Evolutionary conservation across 306 rosid genomes (phyloP).

Genomic region (Glycine soja): DNA sequence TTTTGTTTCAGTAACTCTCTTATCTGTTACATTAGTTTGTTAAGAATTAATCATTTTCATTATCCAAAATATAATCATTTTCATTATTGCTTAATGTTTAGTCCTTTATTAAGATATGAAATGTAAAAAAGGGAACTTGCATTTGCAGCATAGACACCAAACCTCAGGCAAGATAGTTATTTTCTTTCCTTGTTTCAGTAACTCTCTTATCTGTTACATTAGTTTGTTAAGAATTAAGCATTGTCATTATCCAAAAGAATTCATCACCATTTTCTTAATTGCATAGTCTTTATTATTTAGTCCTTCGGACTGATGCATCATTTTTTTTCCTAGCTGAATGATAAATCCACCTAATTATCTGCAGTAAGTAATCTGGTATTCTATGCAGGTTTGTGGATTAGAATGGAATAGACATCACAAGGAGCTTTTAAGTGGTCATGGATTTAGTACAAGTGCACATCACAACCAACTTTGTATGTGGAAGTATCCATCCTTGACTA

Average conservation of each 20-base stretch:
- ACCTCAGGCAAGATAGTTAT: too few species aligned
- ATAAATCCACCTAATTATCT: not conserved
- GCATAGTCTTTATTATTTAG: not conserved
- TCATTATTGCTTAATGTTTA: not conserved
- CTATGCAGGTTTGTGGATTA: conserved; percentile 74
- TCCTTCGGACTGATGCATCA: conserved; percentile 6
- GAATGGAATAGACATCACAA: conserved; percentile 86
- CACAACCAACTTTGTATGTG: conserved; percentile 71
- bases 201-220: too few species aligned
- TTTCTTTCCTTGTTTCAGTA: too few species aligned
- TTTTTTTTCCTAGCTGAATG: not conserved
- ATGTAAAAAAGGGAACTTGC: too few species aligned
- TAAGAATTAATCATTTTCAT: conserved; percentile 12
- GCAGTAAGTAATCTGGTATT: conserved; percentile 10
- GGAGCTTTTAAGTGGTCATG: conserved; percentile 85
- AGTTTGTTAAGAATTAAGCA: not conserved
- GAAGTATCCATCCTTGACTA: conserved; percentile 79
- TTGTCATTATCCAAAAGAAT: conserved; percentile 24
- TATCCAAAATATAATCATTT: conserved; percentile 13
- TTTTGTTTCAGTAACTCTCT: too few species aligned
- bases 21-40: too few species aligned
- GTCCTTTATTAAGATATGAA: not conserved
- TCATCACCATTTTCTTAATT: not conserved
- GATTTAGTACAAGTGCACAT: conserved; percentile 54
- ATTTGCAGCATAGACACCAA: too few species aligned